Conservation (phyloP, 2,329 filamentous ascomycete genomes). For the Penicillium sp. region DNA sequence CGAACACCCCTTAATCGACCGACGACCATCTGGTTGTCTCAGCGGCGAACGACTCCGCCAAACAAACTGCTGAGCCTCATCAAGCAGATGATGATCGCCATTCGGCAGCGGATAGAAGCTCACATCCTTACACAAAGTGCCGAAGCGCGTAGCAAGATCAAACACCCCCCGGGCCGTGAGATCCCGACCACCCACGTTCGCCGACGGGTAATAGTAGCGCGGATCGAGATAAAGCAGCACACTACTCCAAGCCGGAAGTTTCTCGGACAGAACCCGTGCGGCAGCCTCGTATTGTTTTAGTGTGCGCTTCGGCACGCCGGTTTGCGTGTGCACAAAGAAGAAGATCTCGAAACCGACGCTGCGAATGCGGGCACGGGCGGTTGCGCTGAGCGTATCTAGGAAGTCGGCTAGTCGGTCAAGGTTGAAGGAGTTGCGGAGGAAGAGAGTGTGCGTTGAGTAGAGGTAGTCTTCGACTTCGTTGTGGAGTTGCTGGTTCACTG, state of each 20-base stretch:
- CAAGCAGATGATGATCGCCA: slow-evolving; percentile 26
- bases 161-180: slow-evolving; percentile 31
- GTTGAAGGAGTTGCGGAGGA: slow-evolving; percentile 37
- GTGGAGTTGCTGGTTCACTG: slow-evolving; percentile 37
- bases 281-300: slow-evolving; percentile 33
- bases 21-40: background rate
- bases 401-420: slow-evolving; percentile 31
- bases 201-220: slow-evolving; percentile 33
- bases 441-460: slow-evolving; percentile 36
- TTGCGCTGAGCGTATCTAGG: slow-evolving; percentile 34
- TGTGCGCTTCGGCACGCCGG: slow-evolving; percentile 34
- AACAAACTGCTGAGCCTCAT: slow-evolving; percentile 24
- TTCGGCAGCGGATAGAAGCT: slow-evolving; percentile 33
- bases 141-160: slow-evolving; percentile 32
- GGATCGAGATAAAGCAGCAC: slow-evolving; percentile 37
- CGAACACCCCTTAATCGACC: slow-evolving; percentile 5
- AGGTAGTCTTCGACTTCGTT: slow-evolving; percentile 36
- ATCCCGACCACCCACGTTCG: slow-evolving; percentile 28
- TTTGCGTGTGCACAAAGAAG: slow-evolving; percentile 38
- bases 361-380: slow-evolving; percentile 31
- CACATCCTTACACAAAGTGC: slow-evolving; percentile 26
- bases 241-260: slow-evolving; percentile 27
- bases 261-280: slow-evolving; percentile 23
- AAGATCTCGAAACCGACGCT: slow-evolving; percentile 38
- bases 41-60: slow-evolving; percentile 11